Evolutionary conservation across 306 rosid genomes (phyloP), one percentile per base, ranked within the genome.

Genomic region (Trifolium fragiferum): DNA sequence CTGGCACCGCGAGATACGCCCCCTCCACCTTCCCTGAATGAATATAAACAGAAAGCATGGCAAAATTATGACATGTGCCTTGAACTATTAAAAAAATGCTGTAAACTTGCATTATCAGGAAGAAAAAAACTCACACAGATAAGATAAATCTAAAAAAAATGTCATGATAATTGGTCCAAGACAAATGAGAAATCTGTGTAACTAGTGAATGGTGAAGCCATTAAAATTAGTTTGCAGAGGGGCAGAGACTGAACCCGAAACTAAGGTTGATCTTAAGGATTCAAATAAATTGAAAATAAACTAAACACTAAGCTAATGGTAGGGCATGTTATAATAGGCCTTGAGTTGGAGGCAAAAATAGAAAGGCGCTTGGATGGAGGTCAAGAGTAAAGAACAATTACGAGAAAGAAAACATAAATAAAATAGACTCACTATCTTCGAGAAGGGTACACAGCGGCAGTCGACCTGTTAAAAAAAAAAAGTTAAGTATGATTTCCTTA

Each of bases 401-500:
- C 20, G 1, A 50, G 15, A 23, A 62, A 49, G 21, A 38, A 10
- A 74, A 9, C 30, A 30, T n/a, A 37, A 37, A 54, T 10, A 30
- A 10, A 60, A 78, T 44, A 62, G 35, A 75, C 90, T 81, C 75
- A 85, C 96, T 86, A 90, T 90, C 90, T 87, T 76, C 84, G 84
- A 75, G 93, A 83, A 71, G 86, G 61, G 76, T 75, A 82, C 10
- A 72, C 75, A 18, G 90, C 79, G 57, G 82, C 81, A 61, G 85
- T 70, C 78, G 89, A 55, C 89, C 96, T 89, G 95, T 66, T 82
- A 8, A 60, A 65, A 35, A 68, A 59, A 65, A 75, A 66, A 25
- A 79, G 76, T 18, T 61, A 41, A 73, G 74, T 70, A 40, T 30
- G 20, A 46, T 62, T 70, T 58, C 50, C 25, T 37, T 37, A 14